Base-by-base conservation (phyloP, 2,329 filamentous ascomycete genomes). In the Fusarium begoniae region DNA sequence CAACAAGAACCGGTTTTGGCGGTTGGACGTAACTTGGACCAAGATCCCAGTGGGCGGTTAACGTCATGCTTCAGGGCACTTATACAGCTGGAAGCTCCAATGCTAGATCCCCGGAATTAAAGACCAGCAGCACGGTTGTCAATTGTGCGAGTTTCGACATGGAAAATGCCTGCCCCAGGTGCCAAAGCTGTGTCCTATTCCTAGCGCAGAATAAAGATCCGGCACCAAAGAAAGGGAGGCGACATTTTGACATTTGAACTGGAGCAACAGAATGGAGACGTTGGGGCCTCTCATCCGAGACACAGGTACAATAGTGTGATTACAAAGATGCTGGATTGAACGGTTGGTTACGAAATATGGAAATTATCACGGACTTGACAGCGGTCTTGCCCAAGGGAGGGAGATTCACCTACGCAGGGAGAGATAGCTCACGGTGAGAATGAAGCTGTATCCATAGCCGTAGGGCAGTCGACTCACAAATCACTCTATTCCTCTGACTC, bases 1-100 rank as follows among this genome's bases (percentile, higher is more conserved):
- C 59, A 70, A 66, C 56, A 68, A 63, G 64, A 77, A 75, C 74
- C 66, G 71, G 74, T 69, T 75, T 69, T 61, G 50, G 64, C 35
- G 24, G 48, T 45, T 71, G 15, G 32, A 59, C 64, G 60, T 62
- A 63, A 57, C 47, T 62, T 68, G 54, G 56, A 48, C 55, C 55
- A 66, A 71, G 68, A 72, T 57, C 67, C 63, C 43, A 58, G 61
- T 37, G 55, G 32, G 54, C 53, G 40, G 48, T 55, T 35, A 74
- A 77, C 76, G 75, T 76, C 75, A 78, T 77, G 69, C 65, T 66
- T 74, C 64, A 60, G 63, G 54, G 37, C 54, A 53, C 57, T 20
- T 18, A 41, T 37, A 45, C 57, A 54, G 64, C 70, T 68, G 58
- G 60, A 74, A 15, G 63, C 64, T 55, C 58, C 50, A 53, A 40